Base-by-base conservation (phyloP, 345 rosid genomes). In the Dovyalis caffra region DNA sequence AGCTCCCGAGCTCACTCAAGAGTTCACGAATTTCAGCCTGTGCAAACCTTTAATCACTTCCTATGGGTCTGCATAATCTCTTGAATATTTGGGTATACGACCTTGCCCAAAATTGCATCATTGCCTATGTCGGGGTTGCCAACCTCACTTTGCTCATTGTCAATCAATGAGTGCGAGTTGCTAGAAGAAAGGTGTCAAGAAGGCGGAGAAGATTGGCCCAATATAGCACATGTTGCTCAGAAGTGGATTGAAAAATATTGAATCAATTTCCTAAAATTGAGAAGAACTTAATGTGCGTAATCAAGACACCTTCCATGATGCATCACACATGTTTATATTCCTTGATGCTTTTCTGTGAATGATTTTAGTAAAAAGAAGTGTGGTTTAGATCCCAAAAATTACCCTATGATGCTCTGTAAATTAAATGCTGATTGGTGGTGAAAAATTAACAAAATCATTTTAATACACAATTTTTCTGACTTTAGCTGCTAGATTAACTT, bases 21-120 rank as follows among this genome's bases (percentile, higher is more conserved):
- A 35, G 28, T 21, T n/a, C 69, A 28, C 70, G 40, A 16, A 63
- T 76, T 34, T 76, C 64, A 23, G 47, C 79, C 4, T 76, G 79
- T 64, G 38, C 69, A 10, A 76, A 76, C 56, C 79, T 76, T 15
- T 65, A 76, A 70, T 63, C 64, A 35, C 72, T 76, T 64, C 79
- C 79, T 47, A 2, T 6, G 35, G 2, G 38, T 49, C 79, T 76
- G 53, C 33, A 45, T 38, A 69, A 64, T 35, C 70, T 76, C 74
- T 76, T 28, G 70, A 76, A 49, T 6, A 18, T 49, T 64, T 76
- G 65, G 0, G 10, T 25, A 34, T 76, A 63, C 53, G 6, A 5
- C 69, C 70, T 33, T 76, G 79, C 74, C 79, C 20, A 1, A 76
- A 76, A 56, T 32, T 76, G 74, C 74, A 70, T 33, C 33, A 56